phyloP scores from a whole-genome alignment of 1,284 basidiomycete genomes.

The Ceratobasidium sp. region DNA sequence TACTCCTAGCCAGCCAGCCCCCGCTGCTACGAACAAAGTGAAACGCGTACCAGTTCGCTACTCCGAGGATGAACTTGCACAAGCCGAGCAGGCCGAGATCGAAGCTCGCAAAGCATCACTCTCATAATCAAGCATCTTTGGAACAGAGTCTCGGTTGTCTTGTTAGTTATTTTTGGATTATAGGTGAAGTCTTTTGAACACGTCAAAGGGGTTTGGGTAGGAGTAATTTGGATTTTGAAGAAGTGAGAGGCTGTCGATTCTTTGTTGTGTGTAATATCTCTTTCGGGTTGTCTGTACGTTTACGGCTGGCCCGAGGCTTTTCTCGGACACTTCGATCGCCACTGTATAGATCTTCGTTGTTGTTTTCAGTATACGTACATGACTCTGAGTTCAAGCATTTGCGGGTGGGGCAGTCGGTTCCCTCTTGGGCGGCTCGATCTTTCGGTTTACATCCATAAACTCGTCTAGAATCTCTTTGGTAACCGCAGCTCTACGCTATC shows the following conservation, averaged over 20 bases:
- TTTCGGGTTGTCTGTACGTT: slow-evolving; percentile 26
- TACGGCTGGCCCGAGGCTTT: slow-evolving; percentile 29
- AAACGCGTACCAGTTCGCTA: slow-evolving; percentile 37
- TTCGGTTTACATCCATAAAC: slow-evolving; percentile 87
- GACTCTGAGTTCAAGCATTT: background rate
- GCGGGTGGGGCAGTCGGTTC: background rate
- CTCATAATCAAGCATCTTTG: background rate
- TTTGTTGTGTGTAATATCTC: slow-evolving; percentile 9
- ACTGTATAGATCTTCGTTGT: slow-evolving; percentile 19
- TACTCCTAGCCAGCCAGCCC: slow-evolving; percentile 16
- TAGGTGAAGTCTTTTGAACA: background rate
- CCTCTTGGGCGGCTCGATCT: slow-evolving; percentile 65
- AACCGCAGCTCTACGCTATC: slow-evolving; percentile 76
- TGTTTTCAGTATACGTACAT: slow-evolving; percentile 21
- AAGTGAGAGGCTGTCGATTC: background rate
- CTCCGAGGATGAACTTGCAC: slow-evolving; percentile 26
- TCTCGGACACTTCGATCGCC: slow-evolving; percentile 17
- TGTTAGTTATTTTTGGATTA: slow-evolving; percentile 36
- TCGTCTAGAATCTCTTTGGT: slow-evolving; percentile 78
- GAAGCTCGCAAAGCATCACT: slow-evolving; percentile 12
- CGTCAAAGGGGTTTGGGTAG: background rate
- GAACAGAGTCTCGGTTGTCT: background rate
- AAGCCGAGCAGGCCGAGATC: slow-evolving; percentile 26
- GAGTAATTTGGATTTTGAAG: slow-evolving; percentile 22
- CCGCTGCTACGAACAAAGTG: slow-evolving; percentile 12